Evolutionary conservation across 1,284 basidiomycete species (phyloP), one percentile per base, ranked within the genome.

Genomic region (Vanrija sp.): DNA sequence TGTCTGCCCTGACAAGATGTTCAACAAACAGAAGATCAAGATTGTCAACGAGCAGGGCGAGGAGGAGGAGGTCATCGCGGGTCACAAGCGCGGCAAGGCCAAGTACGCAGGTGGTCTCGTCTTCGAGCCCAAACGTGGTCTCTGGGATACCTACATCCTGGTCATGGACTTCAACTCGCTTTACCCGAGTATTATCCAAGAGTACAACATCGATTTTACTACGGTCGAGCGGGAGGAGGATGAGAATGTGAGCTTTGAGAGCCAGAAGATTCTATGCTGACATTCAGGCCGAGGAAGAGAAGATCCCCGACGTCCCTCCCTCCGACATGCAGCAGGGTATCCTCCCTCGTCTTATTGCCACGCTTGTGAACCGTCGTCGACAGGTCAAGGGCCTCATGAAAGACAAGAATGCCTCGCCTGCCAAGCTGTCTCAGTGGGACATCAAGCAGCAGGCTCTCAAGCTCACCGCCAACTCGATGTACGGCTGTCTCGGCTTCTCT

Each of bases 101-200:
- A 98, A 97, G 78, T 99, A 93, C 80, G 95, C 97, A 77, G 96
- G 96, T 71, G 96, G 96, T 79, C 83, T 98, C 48, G 96, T 99
- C 15, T 95, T 99, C 63, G 92, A 97, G 64, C 96, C 96, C 0
- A 96, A 97, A 78, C 83, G 91, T 55, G 93, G 94, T 6, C 79
- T 99, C 49, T 98, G 91, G 90, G 96, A 98, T 80, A 95, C 88
- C 67, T 96, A 85, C 73, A 90, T 98, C 73, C 82, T 99, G 26
- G 95, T 99, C 73, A 98, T 99, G 96, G 96, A 99, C 78, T 98
- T 98, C 85, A 98, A 98, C 79, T 98, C 93, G 65, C 82, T 98
- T 58, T 98, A 99, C 74, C 96, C 96, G 9, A 94, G 90, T 75
- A 98, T 99, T 79, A 99, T 99, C 55, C 96, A 98, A 69, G 96